Evolutionary conservation across 2,329 filamentous ascomycete species (phyloP), one percentile per base, ranked within the genome.

Genomic region (Fusarium sp.): DNA sequence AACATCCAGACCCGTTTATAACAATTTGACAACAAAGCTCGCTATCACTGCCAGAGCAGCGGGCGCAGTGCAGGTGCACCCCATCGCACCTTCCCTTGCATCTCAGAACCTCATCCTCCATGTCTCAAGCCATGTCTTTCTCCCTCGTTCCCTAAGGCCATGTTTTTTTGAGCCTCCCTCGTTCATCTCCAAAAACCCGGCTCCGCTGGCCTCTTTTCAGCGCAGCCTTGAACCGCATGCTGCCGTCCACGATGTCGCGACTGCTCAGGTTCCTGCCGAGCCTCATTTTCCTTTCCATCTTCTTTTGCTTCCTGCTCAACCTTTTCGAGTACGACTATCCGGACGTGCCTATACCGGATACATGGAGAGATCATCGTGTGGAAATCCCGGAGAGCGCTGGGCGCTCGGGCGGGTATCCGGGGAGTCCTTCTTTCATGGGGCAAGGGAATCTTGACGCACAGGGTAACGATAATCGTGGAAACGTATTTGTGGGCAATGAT

Each of bases 181-280:
- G 18, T 23, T 34, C 16, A 30, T 54, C 50, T 54, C 27, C 50
- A 34, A 32, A 32, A 54, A 30, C 50, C 50, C 9, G 34, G 34
- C 20, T 37, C 32, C n/a, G 43, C 30, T 25, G 41, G 32, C 41
- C 10, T 52, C 16, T 62, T 37, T 14, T 6, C n/a, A 32, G n/a
- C 67, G 25, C 6, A 56, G 34, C 43, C 43, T 23, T 16, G 34
- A 30, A 18, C 20, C 2, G 16, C 23, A 32, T n/a, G 35, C 52
- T 34, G 52, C 30, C 50, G 35, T 54, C 39, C 30, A 35, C 52
- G 0, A 64, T 64, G 62, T 32, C 64, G 11, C 64, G 64, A 30
- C n/a, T 18, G 25, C 35, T 52, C 5, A 66, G 43, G 57, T 58
- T 66, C 23, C 11, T 62, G 14, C 64, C 64, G 43, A 39, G n/a